phyloP scores from a whole-genome alignment of 2,329 filamentous ascomycete genomes.

The Ceratocystis cubensis region DNA sequence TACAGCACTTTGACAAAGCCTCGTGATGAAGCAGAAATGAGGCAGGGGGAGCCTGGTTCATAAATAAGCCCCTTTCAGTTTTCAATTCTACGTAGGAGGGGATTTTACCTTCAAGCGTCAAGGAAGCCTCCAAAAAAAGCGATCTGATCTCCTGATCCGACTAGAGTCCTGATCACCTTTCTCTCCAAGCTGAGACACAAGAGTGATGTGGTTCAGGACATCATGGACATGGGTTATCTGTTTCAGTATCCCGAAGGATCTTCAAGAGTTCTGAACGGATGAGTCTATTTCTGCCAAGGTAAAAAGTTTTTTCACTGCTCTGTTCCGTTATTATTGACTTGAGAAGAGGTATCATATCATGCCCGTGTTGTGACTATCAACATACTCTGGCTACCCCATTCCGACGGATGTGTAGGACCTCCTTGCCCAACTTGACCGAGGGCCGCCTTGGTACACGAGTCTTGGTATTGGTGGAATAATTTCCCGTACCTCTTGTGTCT shows the following conservation, averaged over 20 bases:
- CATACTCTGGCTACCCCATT: neutral
- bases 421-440: neutral
- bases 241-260: slow-evolving; percentile 2
- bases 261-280: neutral
- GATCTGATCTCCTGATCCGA: neutral
- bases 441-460: neutral
- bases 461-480: neutral
- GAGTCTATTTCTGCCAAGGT: neutral
- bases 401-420: neutral
- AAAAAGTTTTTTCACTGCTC: no score
- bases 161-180: neutral
- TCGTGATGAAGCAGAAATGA: neutral
- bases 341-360: neutral
- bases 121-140: neutral
- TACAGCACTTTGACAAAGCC: neutral
- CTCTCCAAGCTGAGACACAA: slow-evolving; percentile 1
- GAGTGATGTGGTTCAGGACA: neutral
- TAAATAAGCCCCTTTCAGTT: neutral
- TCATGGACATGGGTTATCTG: neutral
- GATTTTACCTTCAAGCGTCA: neutral
- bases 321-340: neutral
- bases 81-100: neutral
- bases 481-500: neutral
- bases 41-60: neutral
- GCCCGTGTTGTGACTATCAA: neutral